A percentile compares a stretch with the other conserved stretches of the same genome.
phyloP scores from a whole-genome alignment of 176 grass and related monocot species.

The Hsuehochloa calcarea region DNA sequence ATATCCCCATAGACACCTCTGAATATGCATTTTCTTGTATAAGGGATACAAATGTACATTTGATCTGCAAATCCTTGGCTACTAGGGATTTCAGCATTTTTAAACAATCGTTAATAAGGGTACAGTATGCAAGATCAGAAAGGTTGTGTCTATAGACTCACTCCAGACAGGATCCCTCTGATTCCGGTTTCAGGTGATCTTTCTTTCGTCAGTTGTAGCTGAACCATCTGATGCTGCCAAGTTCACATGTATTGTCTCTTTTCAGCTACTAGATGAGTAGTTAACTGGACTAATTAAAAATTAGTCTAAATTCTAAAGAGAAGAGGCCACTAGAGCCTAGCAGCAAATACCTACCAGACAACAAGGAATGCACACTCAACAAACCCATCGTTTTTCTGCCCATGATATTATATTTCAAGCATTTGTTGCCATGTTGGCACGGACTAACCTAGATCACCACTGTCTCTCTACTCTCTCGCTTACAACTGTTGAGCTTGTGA shows the following conservation, averaged over 20 bases:
- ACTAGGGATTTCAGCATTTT: neutral
- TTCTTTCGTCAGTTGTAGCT: neutral
- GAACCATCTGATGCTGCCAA: slow-evolving; percentile 4
- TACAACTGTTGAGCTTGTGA: neutral
- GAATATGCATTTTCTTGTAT: no score
- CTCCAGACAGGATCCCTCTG: neutral
- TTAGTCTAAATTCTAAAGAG: neutral
- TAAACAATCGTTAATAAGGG: neutral
- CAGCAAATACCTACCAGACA: neutral
- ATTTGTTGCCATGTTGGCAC: neutral
- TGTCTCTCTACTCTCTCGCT: neutral
- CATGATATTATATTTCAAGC: no score
- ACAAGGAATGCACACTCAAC: neutral
- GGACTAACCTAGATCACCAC: neutral
- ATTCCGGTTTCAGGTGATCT: slow-evolving; percentile 13
- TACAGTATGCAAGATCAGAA: neutral
- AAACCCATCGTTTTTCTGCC: neutral
- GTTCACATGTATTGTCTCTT: neutral
- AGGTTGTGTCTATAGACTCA: neutral
- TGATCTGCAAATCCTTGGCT: neutral
- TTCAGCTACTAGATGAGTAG: neutral
- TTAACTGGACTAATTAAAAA: neutral
- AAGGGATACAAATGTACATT: neutral
- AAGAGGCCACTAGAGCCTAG: neutral
- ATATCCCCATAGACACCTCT: neutral